These are phyloP conservation scores for Malania oleifera DNA, from an alignment of 164 flowering plant genomes.

Conservation along the genomic window DNA sequence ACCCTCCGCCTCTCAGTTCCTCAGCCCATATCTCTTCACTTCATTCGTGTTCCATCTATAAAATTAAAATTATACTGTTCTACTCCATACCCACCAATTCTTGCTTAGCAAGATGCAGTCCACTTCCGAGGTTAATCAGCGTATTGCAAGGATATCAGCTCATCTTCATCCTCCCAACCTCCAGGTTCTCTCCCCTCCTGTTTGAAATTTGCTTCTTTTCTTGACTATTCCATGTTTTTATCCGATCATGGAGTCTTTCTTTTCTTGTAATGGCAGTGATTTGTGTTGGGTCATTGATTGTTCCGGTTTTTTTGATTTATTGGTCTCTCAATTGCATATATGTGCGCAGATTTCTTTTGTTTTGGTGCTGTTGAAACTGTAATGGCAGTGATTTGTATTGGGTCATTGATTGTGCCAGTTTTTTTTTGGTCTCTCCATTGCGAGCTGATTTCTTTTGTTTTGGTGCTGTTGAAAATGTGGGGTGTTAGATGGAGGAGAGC, in stretches of 20 bases:
- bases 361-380: not conserved
- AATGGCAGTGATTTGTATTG: not conserved
- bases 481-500: conserved; percentile 49
- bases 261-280: too few relatives aligned
- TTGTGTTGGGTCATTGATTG: not conserved
- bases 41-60: too few relatives aligned
- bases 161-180: conserved; percentile 66
- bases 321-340: not conserved
- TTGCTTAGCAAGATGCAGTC: conserved; percentile 30
- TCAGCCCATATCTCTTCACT: too few relatives aligned
- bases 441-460: not conserved
- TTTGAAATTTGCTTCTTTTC: conserved; percentile 5
- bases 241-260: not conserved
- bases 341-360: too few relatives aligned
- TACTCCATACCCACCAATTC: too few relatives aligned
- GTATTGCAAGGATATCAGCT: conserved; percentile 76
- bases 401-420: too few relatives aligned
- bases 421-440: too few relatives aligned
- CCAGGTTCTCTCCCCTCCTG: conserved; percentile 36
- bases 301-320: not conserved
- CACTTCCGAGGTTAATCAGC: conserved; percentile 39
- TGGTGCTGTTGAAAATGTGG: conserved; percentile 5
- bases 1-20: conserved; percentile 12
- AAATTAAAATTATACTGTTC: not conserved
- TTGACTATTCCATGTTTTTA: not conserved